A percentile compares a stretch with the other conserved stretches of the same genome.
Conservation (phyloP, 495 filamentous ascomycete species). For the Lasiosphaeria hispida region DNA sequence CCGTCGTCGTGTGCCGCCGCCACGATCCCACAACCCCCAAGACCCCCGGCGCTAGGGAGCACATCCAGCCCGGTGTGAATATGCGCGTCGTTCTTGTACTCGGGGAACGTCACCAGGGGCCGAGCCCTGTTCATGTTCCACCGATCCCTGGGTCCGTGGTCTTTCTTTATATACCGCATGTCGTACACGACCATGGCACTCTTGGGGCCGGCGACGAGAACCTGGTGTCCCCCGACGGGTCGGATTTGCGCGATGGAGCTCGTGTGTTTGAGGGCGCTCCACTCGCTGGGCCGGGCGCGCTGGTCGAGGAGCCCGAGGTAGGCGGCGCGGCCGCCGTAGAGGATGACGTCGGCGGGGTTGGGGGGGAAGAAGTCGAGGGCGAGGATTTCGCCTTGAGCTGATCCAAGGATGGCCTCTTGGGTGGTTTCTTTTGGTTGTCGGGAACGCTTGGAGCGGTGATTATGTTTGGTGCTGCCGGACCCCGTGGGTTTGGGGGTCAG, state of each 20-base stretch:
- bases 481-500: slow-evolving; percentile 8
- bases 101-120: slow-evolving; percentile 37
- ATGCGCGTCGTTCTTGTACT: slow-evolving; percentile 36
- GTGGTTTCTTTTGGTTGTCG: too few species aligned
- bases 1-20: slow-evolving; percentile 44
- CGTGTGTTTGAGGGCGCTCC: slow-evolving; percentile 25
- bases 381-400: slow-evolving; percentile 20
- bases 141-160: not conserved
- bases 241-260: slow-evolving; percentile 34
- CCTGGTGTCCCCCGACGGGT: slow-evolving; percentile 28
- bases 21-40: slow-evolving; percentile 27
- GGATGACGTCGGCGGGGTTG: slow-evolving; percentile 26
- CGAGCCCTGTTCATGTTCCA: not conserved
- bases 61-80: slow-evolving; percentile 39
- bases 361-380: slow-evolving; percentile 29
- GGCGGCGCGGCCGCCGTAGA: slow-evolving; percentile 39
- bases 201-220: slow-evolving; percentile 39
- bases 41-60: slow-evolving; percentile 18
- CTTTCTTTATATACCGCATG: slow-evolving; percentile 27
- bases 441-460: too few species aligned
- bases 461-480: not conserved
- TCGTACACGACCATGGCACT: slow-evolving; percentile 41
- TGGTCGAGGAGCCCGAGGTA: slow-evolving; percentile 33
- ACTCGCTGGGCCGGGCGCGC: slow-evolving; percentile 21
- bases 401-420: too few species aligned